Percentiles rank a stretch among this genome's conserved stretches.
phyloP scores from a whole-genome alignment of 768 basidiomycete genomes.

The Kwoniella dejecticola region DNA sequence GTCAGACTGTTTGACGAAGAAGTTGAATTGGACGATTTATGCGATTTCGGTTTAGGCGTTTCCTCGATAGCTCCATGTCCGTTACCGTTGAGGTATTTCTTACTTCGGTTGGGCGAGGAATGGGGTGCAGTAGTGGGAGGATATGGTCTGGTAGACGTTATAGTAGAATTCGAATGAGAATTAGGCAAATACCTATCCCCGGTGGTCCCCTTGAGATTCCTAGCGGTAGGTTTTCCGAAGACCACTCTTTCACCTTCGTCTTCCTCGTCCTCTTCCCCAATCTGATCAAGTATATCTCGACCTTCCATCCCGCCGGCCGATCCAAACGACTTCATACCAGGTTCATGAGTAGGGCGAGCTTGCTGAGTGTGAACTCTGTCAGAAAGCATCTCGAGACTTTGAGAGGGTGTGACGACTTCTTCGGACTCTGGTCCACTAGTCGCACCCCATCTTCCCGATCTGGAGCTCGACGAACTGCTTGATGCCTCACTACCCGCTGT shows the following conservation, averaged over 20 bases:
- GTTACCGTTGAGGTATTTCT: neutral
- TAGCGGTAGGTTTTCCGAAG: conserved; percentile 26
- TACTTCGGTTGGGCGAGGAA: conserved; percentile 14
- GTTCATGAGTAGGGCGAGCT: neutral
- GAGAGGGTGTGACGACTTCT: conserved; percentile 47
- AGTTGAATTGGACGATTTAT: conserved; percentile 9
- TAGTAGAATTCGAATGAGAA: conserved; percentile 22
- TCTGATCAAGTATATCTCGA: conserved; percentile 37
- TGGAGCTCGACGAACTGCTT: conserved; percentile 21
- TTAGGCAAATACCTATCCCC: conserved; percentile 4
- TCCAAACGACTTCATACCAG: conserved; percentile 6
- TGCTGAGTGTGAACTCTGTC: conserved; percentile 20
- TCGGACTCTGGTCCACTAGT: conserved; percentile 37
- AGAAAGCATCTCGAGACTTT: conserved; percentile 44
- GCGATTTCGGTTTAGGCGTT: neutral
- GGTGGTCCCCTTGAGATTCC: conserved; percentile 7
- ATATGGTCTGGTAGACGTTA: conserved; percentile 15
- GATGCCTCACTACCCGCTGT: conserved; percentile 34
- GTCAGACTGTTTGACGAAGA: neutral
- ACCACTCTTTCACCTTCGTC: conserved; percentile 38
- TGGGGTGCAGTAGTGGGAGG: conserved; percentile 20
- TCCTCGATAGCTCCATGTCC: neutral
- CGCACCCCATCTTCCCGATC: conserved; percentile 31
- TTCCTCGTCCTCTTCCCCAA: conserved; percentile 48
- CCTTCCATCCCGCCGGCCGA: conserved; percentile 8